Evolutionary conservation across 2,329 filamentous ascomycete genomes (phyloP).

Genomic region (Diaporthe sp.): DNA sequence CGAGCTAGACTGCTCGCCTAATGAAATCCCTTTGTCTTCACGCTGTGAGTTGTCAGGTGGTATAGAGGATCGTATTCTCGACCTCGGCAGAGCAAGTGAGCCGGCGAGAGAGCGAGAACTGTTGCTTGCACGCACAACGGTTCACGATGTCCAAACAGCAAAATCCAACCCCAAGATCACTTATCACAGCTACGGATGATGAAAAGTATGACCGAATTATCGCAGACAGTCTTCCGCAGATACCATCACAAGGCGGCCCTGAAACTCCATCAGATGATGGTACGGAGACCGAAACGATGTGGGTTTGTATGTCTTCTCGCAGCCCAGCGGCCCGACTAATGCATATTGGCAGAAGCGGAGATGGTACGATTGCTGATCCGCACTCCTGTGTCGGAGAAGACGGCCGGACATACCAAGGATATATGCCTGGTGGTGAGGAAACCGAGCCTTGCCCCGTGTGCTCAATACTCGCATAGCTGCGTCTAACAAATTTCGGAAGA

Average conservation of each 20-base stretch:
- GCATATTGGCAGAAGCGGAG: neutral
- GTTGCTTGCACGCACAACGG: neutral
- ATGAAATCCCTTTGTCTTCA: neutral
- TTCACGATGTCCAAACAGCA: neutral
- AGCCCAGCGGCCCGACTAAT: neutral
- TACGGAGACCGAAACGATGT: neutral
- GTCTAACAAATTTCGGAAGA: neutral
- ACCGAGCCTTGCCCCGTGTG: neutral
- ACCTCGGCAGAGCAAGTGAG: neutral
- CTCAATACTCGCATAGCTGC: neutral
- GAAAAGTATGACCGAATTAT: neutral
- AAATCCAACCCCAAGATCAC: neutral
- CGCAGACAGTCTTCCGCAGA: neutral
- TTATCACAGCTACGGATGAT: neutral
- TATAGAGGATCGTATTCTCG: neutral
- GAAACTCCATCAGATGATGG: neutral
- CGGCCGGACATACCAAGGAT: slow-evolving; percentile 21
- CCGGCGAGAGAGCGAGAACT: neutral
- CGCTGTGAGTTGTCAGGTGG: neutral
- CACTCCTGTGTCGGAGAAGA: slow-evolving; percentile 13
- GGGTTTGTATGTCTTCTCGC: neutral
- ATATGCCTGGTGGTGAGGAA: slow-evolving; percentile 21
- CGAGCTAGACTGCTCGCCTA: slow-evolving; percentile 3
- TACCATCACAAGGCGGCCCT: neutral
- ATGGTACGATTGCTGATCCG: neutral